A percentile compares a stretch with the other conserved stretches of the same genome.
phyloP scores from a whole-genome alignment of 23 red algal genomes.

The Gracilariopsis chorda region DNA sequence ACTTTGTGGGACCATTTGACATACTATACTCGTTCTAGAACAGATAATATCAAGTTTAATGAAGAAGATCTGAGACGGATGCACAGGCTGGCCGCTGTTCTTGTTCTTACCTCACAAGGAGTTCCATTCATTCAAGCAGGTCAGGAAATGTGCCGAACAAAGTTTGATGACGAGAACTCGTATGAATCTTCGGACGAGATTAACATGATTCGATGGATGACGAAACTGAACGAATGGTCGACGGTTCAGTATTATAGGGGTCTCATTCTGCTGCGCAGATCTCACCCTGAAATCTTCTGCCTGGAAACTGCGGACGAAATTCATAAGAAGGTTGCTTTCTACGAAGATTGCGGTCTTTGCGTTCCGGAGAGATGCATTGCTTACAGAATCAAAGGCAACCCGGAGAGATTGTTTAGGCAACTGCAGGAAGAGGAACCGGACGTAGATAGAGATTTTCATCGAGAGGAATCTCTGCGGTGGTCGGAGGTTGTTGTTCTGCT shows the following conservation, averaged over 20 bases:
- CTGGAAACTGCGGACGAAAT: conserved; percentile 61
- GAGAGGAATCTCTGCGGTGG: conserved; percentile 45
- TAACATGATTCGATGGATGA: conserved; percentile 80
- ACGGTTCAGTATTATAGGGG: conserved; percentile 62
- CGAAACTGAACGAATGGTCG: conserved; percentile 46
- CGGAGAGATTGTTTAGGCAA: neutral
- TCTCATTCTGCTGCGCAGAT: conserved; percentile 66
- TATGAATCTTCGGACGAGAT: conserved; percentile 75
- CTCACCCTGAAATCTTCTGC: conserved; percentile 80
- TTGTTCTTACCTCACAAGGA: conserved; percentile 83
- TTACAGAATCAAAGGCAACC: conserved; percentile 64
- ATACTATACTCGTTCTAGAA: conserved; percentile 47
- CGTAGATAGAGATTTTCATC: neutral
- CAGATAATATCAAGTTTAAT: conserved; percentile 52
- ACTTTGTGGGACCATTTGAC: conserved; percentile 83
- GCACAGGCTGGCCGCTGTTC: conserved; percentile 59
- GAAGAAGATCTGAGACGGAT: conserved; percentile 54
- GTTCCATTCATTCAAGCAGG: conserved; percentile 80
- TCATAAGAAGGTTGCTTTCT: conserved; percentile 65
- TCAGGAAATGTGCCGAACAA: conserved; percentile 89
- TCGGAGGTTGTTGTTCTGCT: conserved; percentile 71
- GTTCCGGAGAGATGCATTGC: conserved; percentile 75
- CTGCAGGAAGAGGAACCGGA: neutral
- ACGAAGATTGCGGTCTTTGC: conserved; percentile 65
- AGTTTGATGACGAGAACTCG: conserved; percentile 85